Evolutionary conservation across 768 basidiomycete species (phyloP).

Genomic region (Sutorius australiensis): DNA sequence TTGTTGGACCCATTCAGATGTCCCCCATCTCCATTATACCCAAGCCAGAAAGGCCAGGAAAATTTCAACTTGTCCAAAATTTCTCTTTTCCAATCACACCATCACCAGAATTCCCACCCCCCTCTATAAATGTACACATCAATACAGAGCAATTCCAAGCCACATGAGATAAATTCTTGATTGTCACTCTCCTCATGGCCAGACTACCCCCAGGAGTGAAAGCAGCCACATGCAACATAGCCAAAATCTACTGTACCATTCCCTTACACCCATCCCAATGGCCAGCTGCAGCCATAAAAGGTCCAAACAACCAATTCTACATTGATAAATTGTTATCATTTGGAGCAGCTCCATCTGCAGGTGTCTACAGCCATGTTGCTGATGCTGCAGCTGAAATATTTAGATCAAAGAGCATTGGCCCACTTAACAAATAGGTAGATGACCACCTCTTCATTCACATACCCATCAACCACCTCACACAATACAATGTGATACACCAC

Average conservation of each 20-base stretch:
- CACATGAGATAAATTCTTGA: background rate
- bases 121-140: background rate
- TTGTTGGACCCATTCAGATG: background rate
- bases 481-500: too few species aligned
- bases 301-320: background rate
- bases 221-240: background rate
- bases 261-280: background rate
- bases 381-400: background rate
- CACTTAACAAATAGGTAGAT: background rate
- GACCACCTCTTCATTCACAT: background rate
- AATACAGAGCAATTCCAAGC: background rate
- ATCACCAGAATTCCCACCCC: rapidly evolving
- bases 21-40: background rate
- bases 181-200: too few species aligned
- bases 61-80: background rate
- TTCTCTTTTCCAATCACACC: background rate
- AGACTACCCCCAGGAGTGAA: background rate
- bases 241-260: background rate
- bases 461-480: rapidly evolving
- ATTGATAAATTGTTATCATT: background rate
- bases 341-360: background rate
- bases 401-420: background rate
- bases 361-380: rapidly evolving
- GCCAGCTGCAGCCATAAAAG: rapidly evolving
- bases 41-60: background rate